phyloP scores from a whole-genome alignment of 352 stramenopile species.

The Phytophthora ohioensis region DNA sequence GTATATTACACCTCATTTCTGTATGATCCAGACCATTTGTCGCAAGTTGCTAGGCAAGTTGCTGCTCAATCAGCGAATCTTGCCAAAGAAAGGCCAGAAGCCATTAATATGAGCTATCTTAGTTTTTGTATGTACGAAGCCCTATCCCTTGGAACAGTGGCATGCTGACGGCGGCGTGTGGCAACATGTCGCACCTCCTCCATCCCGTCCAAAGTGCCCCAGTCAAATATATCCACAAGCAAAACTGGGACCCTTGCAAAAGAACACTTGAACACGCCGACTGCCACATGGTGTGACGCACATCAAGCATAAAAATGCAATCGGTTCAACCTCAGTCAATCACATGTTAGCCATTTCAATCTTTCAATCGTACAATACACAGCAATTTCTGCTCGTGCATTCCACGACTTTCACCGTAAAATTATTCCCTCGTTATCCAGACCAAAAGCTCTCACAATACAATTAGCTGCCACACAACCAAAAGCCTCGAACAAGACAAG shows the following conservation, averaged over 20 bases:
- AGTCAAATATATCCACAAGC: background rate
- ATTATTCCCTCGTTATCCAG: no score
- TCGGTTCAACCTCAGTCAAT: background rate
- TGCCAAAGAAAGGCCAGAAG: conserved; percentile 3
- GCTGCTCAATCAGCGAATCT: background rate
- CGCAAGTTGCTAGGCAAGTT: no score
- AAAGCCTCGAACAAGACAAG: no score
- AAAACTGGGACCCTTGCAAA: conserved; percentile 9
- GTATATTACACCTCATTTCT: no score
- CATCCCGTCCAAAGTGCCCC: conserved; percentile 13
- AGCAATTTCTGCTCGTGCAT: no score
- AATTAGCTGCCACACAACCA: no score
- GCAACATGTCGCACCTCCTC: conserved; percentile 17
- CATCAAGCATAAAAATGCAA: background rate
- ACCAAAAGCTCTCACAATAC: no score
- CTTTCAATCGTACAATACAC: no score
- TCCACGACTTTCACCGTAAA: no score
- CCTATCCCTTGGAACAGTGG: conserved; percentile 5
- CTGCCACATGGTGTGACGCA: conserved; percentile 2
- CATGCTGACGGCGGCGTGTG: conserved; percentile 3
- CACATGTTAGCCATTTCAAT: no score
- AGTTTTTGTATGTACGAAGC: conserved; percentile 1
- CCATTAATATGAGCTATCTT: background rate
- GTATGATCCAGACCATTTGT: no score
- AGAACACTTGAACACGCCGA: conserved; percentile 22